These are phyloP conservation scores for Fagus crenata DNA, from an alignment of 306 rosid genomes.

Conservation along the genomic window DNA sequence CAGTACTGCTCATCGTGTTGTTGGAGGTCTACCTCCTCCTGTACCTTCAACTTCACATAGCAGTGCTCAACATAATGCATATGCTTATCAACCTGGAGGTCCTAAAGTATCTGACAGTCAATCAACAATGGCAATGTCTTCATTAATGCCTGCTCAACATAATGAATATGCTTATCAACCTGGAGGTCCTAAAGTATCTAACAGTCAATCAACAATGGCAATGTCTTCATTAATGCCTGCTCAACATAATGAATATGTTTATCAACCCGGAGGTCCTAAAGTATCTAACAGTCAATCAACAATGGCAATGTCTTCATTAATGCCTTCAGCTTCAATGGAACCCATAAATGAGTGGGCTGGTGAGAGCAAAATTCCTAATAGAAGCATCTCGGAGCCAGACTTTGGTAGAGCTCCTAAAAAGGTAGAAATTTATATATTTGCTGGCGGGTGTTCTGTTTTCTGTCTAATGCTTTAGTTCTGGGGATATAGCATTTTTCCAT, in stretches of 20 bases:
- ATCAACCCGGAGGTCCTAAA: constrained; percentile 48
- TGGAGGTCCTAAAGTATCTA: constrained; percentile 50
- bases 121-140: constrained; percentile 82
- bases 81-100: constrained; percentile 46
- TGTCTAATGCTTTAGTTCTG: not conserved
- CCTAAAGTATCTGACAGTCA: constrained; percentile 68
- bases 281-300: constrained; percentile 79
- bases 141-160: constrained; percentile 49
- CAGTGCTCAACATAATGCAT: constrained; percentile 50
- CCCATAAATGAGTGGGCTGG: constrained; percentile 67
- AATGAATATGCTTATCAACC: constrained; percentile 57
- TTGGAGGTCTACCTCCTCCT: constrained; percentile 92
- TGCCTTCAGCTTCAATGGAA: constrained; percentile 84
- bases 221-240: constrained; percentile 72
- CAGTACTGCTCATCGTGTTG: constrained; percentile 89
- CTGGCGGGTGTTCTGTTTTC: not conserved
- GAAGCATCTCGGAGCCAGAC: constrained; percentile 95
- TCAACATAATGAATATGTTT: constrained; percentile 43
- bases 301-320: constrained; percentile 73
- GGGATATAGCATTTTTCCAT: not conserved
- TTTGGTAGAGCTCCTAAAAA: constrained; percentile 75
- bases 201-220: constrained; percentile 81
- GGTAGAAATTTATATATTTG: constrained; percentile 39
- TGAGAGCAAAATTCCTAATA: constrained; percentile 55
- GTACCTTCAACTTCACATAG: constrained; percentile 65